Conservation (phyloP, 1,284 basidiomycete genomes). For the Heimioporus retisporus region DNA sequence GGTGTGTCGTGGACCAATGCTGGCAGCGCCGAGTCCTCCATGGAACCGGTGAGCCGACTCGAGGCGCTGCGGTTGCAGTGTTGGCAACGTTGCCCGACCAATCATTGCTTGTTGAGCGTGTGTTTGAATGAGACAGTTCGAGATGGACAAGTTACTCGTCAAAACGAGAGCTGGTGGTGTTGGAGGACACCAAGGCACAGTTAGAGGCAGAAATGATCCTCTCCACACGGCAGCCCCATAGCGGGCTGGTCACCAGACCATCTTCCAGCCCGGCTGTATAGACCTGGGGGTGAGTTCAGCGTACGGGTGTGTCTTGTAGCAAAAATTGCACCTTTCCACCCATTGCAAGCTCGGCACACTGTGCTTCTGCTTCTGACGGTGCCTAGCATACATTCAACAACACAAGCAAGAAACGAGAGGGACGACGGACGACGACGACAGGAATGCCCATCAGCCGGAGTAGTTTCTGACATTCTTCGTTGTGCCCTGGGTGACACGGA, state of each 20-base stretch:
- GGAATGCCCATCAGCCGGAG: conserved; percentile 98
- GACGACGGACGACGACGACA: conserved; percentile 88
- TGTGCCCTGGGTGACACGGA: conserved; percentile 97
- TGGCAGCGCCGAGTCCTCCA: conserved; percentile 31
- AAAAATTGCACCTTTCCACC: conserved; percentile 81
- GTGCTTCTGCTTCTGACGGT: conserved; percentile 99
- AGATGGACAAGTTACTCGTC: conserved; percentile 67
- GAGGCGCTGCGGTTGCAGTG: conserved; percentile 44
- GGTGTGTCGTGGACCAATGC: conserved; percentile 33
- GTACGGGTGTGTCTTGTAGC: conserved; percentile 11
- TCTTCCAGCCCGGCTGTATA: conserved; percentile 99
- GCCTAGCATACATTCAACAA: conserved; percentile 65
- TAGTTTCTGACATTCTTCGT: conserved; percentile 93
- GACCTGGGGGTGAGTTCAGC: conserved; percentile 65
- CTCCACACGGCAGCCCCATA: no score
- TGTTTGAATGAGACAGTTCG: conserved; percentile 45
- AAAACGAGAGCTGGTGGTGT: conserved; percentile 61
- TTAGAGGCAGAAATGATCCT: conserved; percentile 75
- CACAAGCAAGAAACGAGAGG: conserved; percentile 1
- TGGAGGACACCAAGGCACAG: conserved; percentile 45
- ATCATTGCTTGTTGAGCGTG: conserved; percentile 56
- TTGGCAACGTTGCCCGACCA: conserved; percentile 47
- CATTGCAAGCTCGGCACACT: conserved; percentile 97
- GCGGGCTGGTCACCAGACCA: no score
- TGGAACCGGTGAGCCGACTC: conserved; percentile 48